Evolutionary conservation across 306 rosid species (phyloP).

Genomic region (Dalbergia cultrata): DNA sequence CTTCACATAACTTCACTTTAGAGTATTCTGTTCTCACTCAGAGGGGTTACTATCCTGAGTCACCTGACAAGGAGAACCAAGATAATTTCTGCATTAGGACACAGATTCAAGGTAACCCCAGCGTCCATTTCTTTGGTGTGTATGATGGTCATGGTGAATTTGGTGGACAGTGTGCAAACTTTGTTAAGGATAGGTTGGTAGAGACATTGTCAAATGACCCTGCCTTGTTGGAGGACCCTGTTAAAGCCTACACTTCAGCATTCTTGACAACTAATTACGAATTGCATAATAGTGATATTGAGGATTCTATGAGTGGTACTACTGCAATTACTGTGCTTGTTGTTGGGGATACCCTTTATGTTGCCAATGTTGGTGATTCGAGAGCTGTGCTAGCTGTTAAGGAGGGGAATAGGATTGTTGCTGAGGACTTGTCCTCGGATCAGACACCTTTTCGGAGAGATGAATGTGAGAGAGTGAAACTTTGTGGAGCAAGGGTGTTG

Average conservation of each 20-base stretch:
- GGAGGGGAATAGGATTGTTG: slow-evolving; percentile 74
- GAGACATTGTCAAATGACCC: slow-evolving; percentile 66
- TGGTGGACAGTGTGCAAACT: slow-evolving; percentile 81
- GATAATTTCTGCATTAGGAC: slow-evolving; percentile 80
- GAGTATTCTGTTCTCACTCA: slow-evolving; percentile 86
- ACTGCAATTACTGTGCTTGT: slow-evolving; percentile 92
- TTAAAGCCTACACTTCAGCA: slow-evolving; percentile 73
- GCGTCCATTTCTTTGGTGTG: slow-evolving; percentile 89
- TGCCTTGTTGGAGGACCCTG: slow-evolving; percentile 75
- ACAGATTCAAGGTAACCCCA: slow-evolving; percentile 79
- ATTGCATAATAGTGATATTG: slow-evolving; percentile 69
- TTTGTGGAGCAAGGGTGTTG: slow-evolving; percentile 88
- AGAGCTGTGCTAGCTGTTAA: slow-evolving; percentile 89
- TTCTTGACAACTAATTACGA: slow-evolving; percentile 71
- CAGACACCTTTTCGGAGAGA: slow-evolving; percentile 97
- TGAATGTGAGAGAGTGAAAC: slow-evolving; percentile 91
- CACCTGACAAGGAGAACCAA: slow-evolving; percentile 83
- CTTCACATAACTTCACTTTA: slow-evolving; percentile 74
- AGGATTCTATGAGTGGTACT: slow-evolving; percentile 97
- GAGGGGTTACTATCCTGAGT: slow-evolving; percentile 95
- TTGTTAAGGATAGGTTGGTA: slow-evolving; percentile 76
- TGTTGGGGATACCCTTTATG: slow-evolving; percentile 73
- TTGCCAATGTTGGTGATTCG: slow-evolving; percentile 98
- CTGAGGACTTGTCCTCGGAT: slow-evolving; percentile 87
- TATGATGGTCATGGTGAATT: slow-evolving; percentile 94